Percentiles rank a stretch among this genome's conserved stretches.
Conservation (phyloP, 1,139 yeast species). For the Arxiozyma slooffiae region DNA sequence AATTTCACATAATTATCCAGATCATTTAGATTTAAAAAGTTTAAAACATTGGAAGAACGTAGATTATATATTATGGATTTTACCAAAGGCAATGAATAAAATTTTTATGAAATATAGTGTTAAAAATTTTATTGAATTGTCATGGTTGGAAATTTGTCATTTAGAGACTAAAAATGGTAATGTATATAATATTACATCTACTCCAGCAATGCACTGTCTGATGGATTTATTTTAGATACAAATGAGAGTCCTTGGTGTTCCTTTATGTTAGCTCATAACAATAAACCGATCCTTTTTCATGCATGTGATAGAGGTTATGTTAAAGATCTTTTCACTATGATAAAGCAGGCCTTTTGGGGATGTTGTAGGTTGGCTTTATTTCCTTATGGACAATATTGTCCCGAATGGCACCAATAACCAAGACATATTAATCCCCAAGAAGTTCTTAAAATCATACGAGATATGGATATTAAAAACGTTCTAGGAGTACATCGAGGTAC, state of each 20-base stretch:
- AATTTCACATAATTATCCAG: conserved; percentile 93
- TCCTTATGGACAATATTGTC: conserved; percentile 93
- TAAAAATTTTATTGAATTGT: conserved; percentile 52
- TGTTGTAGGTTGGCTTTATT: conserved; percentile 59
- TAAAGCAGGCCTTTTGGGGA: conserved; percentile 55
- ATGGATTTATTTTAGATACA: conserved; percentile 65
- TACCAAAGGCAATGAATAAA: conserved; percentile 66
- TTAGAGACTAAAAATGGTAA: conserved; percentile 38
- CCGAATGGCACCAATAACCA: conserved; percentile 88
- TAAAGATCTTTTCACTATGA: conserved; percentile 53
- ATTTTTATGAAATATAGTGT: conserved; percentile 46
- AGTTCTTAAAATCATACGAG: conserved; percentile 56
- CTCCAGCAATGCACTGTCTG: conserved; percentile 98
- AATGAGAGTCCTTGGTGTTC: conserved; percentile 85
- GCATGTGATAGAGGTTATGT: conserved; percentile 94
- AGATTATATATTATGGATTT: conserved; percentile 55
- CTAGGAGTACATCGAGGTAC: conserved; percentile 97
- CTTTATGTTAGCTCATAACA: conserved; percentile 55
- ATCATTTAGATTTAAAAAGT: conserved; percentile 66
- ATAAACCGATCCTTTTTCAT: conserved; percentile 67
- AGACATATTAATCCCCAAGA: conserved; percentile 81
- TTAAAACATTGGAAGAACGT: conserved; percentile 43
- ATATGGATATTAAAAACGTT: conserved; percentile 50
- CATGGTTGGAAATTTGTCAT: conserved; percentile 79
- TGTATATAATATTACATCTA: conserved; percentile 68